Evolutionary conservation across 106 monocot genomes (phyloP).

Genomic region (Xerophyta viscosa): DNA sequence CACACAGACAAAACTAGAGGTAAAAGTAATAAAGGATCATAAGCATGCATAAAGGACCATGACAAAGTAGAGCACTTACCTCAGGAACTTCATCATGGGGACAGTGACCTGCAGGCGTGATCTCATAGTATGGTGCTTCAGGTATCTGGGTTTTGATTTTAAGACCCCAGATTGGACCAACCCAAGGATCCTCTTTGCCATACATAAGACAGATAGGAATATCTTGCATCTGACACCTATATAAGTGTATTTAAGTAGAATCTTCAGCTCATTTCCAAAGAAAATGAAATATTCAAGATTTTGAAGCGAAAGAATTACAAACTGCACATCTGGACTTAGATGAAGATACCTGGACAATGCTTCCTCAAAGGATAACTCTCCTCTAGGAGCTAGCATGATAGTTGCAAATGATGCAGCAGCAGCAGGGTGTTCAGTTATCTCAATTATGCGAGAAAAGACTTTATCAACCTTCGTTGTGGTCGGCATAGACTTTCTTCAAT

Average conservation of each 20-base stretch:
- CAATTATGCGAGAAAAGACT: constrained; percentile 77
- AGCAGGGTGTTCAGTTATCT: constrained; percentile 80
- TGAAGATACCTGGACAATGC: constrained; percentile 49
- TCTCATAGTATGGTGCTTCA: constrained; percentile 82
- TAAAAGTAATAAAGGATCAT: not conserved
- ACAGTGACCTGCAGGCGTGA: constrained; percentile 94
- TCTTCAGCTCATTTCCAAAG: not conserved
- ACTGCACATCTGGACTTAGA: not conserved
- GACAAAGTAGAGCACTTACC: constrained; percentile 30
- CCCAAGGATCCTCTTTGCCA: constrained; percentile 97
- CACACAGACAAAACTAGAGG: no score
- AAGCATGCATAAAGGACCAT: not conserved
- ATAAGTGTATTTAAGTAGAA: not conserved
- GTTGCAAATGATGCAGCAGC: constrained; percentile 93
- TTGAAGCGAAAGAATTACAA: not conserved
- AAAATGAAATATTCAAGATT: not conserved
- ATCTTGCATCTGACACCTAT: constrained; percentile 56
- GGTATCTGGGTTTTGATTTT: constrained; percentile 68
- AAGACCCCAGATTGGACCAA: constrained; percentile 77
- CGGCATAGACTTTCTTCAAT: constrained; percentile 89
- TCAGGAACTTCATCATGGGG: constrained; percentile 98
- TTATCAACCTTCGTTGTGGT: constrained; percentile 81
- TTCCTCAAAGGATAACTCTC: constrained; percentile 68
- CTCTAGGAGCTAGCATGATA: constrained; percentile 86
- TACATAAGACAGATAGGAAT: constrained; percentile 92